Evolutionary conservation across 305 asterid species (phyloP), one percentile per base, ranked within the genome.

Genomic region (Fraxinus albicans): DNA sequence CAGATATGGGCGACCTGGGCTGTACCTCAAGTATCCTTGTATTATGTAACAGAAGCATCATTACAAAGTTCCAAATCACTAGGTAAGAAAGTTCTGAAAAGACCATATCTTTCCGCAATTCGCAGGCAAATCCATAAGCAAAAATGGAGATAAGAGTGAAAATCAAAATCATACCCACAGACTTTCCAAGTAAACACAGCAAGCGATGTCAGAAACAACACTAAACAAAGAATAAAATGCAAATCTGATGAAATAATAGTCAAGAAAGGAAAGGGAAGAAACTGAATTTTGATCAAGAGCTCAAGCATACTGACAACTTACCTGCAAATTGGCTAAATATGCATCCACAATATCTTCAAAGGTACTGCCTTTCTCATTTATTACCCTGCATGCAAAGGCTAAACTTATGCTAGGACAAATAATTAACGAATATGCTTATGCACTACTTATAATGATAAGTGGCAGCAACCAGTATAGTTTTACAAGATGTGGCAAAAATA

Each of bases 291-390:
- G 78, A 58, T 34, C 63, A 50, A 73, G 36, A 85, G 80, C 58
- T 27, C 31, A 40, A 84, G 78, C 75, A 72, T 8, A 69, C 77
- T 77, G 55, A 84, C 75, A 87, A 85, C 94, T 86, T 91, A 94
- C 98, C 85, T 96, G 99, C 85, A 96, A 83, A 89, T 91, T 91
- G 21, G 97, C 97, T 91, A 96, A 86, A 89, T 96, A 96, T 65
- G 94, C 90, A 85, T 96, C 99, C 82, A 96, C 87, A 83, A 92
- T 88, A 88, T 96, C 99, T 90, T 94, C 97, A 86, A 94, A 88
- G 35, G 92, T 91, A 83, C 85, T 88, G 76, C 81, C 87, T 74
- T 89, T 90, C 38, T 88, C 89, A 85, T 79, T 87, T 90, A 91
- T 85, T 83, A 85, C 76, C 93, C 97, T 94, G 87, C 88, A 85